phyloP scores from a whole-genome alignment of 1,284 basidiomycete species.

The Sporisorium graminicola region DNA sequence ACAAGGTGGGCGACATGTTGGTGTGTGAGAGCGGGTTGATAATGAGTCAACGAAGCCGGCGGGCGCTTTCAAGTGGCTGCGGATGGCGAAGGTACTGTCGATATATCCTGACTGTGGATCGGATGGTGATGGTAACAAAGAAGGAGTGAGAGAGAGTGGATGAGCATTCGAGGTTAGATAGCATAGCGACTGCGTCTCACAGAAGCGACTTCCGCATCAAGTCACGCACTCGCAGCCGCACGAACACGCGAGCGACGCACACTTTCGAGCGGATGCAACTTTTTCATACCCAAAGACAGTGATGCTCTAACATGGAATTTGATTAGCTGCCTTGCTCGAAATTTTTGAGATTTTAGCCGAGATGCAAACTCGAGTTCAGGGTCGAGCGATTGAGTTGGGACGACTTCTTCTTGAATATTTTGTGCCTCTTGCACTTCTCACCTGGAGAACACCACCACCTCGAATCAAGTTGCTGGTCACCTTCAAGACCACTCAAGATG shows the following conservation, averaged over 20 bases:
- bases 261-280: background rate
- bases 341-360: conserved; percentile 31
- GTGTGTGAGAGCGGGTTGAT: background rate
- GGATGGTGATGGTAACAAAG: conserved; percentile 1
- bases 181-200: no score
- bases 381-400: conserved; percentile 33
- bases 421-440: no score
- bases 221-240: background rate
- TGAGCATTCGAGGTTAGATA: conserved; percentile 1
- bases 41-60: background rate
- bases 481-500: conserved; percentile 3
- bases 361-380: no score
- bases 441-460: background rate
- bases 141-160: background rate
- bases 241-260: background rate
- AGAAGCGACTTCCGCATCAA: background rate
- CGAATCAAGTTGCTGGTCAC: background rate
- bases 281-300: no score
- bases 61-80: no score
- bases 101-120: background rate
- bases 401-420: no score
- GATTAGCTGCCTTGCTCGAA: background rate
- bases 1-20: conserved; percentile 12
- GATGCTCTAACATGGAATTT: background rate
- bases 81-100: background rate